Conservation (phyloP, 78 protist genomes). For the Creolimax fragrantissima region DNA sequence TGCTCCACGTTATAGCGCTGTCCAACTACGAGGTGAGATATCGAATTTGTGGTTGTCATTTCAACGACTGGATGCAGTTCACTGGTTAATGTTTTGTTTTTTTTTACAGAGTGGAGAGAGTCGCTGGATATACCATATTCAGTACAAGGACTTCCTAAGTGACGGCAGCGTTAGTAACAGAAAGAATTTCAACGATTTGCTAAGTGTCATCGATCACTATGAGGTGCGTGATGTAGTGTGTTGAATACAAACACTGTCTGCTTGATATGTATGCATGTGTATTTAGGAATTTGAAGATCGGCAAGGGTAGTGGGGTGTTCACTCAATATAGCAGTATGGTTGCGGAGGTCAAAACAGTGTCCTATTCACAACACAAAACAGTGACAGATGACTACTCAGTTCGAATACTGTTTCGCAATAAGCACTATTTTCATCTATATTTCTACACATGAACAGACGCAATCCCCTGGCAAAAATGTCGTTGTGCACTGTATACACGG, state of each 20-base stretch:
- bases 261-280: too few relatives aligned
- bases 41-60: neutral
- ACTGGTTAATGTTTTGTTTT: neutral
- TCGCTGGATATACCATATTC: neutral
- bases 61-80: neutral
- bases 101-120: neutral
- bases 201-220: neutral
- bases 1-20: neutral
- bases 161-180: too few relatives aligned
- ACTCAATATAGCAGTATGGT: too few relatives aligned
- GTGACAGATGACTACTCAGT: too few relatives aligned
- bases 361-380: too few relatives aligned
- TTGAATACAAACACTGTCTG: too few relatives aligned
- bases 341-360: too few relatives aligned
- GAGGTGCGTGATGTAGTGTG: neutral
- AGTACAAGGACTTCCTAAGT: neutral
- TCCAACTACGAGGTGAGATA: neutral
- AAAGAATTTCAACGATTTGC: neutral
- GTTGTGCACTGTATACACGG: neutral
- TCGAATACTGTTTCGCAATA: too few relatives aligned
- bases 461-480: neutral
- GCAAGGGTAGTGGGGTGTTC: too few relatives aligned
- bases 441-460: too few relatives aligned
- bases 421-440: too few relatives aligned
- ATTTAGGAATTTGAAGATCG: too few relatives aligned